Evolutionary conservation across 2,329 filamentous ascomycete species (phyloP), one percentile per base, ranked within the genome.

Genomic region (Pseudogymnoascus sp.): DNA sequence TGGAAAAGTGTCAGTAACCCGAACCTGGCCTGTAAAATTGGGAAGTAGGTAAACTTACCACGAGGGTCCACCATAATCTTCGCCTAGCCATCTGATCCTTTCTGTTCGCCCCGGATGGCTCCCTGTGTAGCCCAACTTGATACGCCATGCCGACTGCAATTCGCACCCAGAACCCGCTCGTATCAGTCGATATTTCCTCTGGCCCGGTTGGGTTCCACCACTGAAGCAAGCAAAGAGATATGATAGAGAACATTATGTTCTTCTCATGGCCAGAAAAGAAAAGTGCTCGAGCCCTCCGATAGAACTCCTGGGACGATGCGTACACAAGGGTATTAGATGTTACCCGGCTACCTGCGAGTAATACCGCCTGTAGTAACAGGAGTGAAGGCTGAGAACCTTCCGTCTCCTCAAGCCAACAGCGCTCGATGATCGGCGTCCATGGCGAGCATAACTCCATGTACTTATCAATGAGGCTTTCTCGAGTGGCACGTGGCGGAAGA

Each of bases 1-100:
- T 44, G 0, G 31, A 59, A 47, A 35, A 64, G 42, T 16, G 19
- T 64, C 37, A 56, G 6, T n/a, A 24, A 24, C 19, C 24, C 4
- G 3, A 14, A 10, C 16, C 5, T 13, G 62, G 19, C 37, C 33
- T 13, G 35, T 37, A 37, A 5, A 37, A 19, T 60, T 40, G 21
- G 31, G n/a, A 24, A 19, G 10, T 6, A 60, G 19, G 6, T 13
- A 24, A 14, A 67, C 75, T 70, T 61, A 76, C 75, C 44, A 76
- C 75, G 16, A 78, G 66, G 16, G 75, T 76, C 77, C 77, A 79
- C 76, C 76, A 79, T 7, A 79, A 69, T 56, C 76, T 70, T 61
- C 73, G 74, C 59, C 76, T 70, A 10, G 77, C 64, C 5, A 71
- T 68, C 19, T 73, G 72, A 64, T 78, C 74, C 24, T 69, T 66